These are phyloP conservation scores for Ormosia emarginata DNA, from an alignment of 306 rosid genomes.

Conservation along the genomic window DNA sequence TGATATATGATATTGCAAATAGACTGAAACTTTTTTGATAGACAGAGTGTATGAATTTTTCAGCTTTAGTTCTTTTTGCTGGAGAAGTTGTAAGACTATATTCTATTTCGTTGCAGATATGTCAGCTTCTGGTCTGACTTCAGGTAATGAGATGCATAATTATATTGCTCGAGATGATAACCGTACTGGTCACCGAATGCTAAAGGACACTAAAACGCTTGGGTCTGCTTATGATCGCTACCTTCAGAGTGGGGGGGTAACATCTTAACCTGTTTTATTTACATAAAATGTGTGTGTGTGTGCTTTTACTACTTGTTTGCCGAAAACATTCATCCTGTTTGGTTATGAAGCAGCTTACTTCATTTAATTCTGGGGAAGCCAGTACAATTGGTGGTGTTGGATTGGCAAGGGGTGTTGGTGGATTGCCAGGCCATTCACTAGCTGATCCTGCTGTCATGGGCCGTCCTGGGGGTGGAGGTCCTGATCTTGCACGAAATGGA, in stretches of 20 bases:
- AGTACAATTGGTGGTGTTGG: slow-evolving; percentile 54
- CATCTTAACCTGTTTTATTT: slow-evolving; percentile 21
- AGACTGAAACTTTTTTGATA: not conserved
- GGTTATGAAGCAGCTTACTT: slow-evolving; percentile 54
- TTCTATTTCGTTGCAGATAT: slow-evolving; percentile 42
- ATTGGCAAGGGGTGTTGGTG: slow-evolving; percentile 52
- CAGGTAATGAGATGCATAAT: slow-evolving; percentile 64
- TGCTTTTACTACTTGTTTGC: slow-evolving; percentile 22
- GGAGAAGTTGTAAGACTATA: not conserved
- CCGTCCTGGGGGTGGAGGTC: slow-evolving; percentile 43
- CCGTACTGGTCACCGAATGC: slow-evolving; percentile 39
- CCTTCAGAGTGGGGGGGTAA: slow-evolving; percentile 78
- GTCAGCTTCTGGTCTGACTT: slow-evolving; percentile 44
- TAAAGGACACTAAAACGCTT: slow-evolving; percentile 56
- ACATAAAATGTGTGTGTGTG: not conserved
- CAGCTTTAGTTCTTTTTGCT: not conserved
- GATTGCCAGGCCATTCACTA: slow-evolving; percentile 42
- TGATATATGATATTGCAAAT: not conserved
- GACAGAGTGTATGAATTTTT: not conserved
- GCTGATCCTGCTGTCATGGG: slow-evolving; percentile 51
- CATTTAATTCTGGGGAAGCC: slow-evolving; percentile 60
- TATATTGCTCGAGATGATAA: slow-evolving; percentile 53
- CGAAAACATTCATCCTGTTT: slow-evolving; percentile 24
- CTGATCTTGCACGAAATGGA: slow-evolving; percentile 53
- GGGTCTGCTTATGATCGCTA: slow-evolving; percentile 86